Conservation (phyloP, 1,284 basidiomycete species). For the Malassezia brasiliensis region DNA sequence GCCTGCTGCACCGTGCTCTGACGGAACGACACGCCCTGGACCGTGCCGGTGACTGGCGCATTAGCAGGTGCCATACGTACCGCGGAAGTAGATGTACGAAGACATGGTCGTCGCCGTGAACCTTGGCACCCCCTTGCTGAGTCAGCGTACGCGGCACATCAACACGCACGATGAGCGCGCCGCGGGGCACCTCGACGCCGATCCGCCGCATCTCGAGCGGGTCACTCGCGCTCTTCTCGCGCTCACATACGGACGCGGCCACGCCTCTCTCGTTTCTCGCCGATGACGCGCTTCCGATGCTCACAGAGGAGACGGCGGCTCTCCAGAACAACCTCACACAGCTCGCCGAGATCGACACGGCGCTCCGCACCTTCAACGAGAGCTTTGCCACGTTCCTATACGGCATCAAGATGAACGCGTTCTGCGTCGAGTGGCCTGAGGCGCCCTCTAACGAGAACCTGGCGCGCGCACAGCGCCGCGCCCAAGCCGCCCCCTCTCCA, state of each 20-base stretch:
- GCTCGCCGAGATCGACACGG: constrained; percentile 62
- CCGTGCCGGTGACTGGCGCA: constrained; percentile 11
- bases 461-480: neutral
- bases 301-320: constrained; percentile 73
- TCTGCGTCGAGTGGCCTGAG: constrained; percentile 83
- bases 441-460: constrained; percentile 9
- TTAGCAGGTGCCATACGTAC: constrained; percentile 1
- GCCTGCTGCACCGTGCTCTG: constrained; percentile 14
- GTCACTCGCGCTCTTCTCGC: constrained; percentile 65
- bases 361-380: constrained; percentile 78
- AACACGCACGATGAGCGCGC: constrained; percentile 18
- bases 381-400: constrained; percentile 84
- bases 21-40: constrained; percentile 17
- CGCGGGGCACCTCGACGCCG: constrained; percentile 56
- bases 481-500: neutral
- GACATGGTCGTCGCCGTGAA: constrained; percentile 6
- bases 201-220: constrained; percentile 81
- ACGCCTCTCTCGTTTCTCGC: constrained; percentile 77
- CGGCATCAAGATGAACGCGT: constrained; percentile 84
- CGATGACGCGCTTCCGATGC: constrained; percentile 65
- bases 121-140: neutral
- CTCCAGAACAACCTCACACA: constrained; percentile 66
- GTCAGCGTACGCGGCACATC: neutral
- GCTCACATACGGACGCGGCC: constrained; percentile 57
- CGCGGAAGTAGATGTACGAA: constrained; percentile 17